Base-by-base conservation (phyloP, 164 flowering plant species). In the Macadamia integrifolia region DNA sequence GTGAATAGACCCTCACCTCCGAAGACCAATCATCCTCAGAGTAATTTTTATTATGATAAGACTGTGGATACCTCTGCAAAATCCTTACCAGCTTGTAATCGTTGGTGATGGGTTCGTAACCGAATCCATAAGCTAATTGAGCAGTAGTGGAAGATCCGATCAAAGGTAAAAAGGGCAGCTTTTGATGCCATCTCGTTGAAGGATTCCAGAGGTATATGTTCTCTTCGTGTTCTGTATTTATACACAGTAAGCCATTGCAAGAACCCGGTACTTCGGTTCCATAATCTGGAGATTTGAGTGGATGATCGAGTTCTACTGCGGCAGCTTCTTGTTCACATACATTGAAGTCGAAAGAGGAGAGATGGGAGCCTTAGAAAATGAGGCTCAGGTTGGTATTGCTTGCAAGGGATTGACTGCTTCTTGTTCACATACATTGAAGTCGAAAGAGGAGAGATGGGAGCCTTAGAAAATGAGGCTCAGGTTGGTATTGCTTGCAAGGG, bases 1-100 rank as follows among this genome's bases (percentile, higher is more conserved):
- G 40, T 35, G 40, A 35, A 5, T 35, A 35, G 40, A 35, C 40
- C 40, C 5, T 35, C 40, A 35, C 40, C 40, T 35, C 5, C 3
- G 40, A 35, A 2, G 3, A 2, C 40, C 3, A 35, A 35, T 2
- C 40, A 35, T 35, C 23, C 23, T 23, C 23, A 23, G 23, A 23
- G 23, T 23, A 23, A 23, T 23, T 23, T 23, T 23, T 23, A 23
- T 23, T 23, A 23, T 23, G 23, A 23, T 23, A 23, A 23, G 23
- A 0, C 23, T 0, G 23, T 23, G 23, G 40, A 35, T 35, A 5
- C 5, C 3, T 2, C 40, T 35, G 40, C 40, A 35, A 2, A 35
- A 35, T 35, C 40, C 40, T 35, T 35, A 35, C 69, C 31, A 81
- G 69, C 60, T 81, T 81, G 35, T 76, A 81, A 68, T 81, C 81